Percentiles rank a stretch among this genome's conserved stretches.
phyloP scores from a whole-genome alignment of 495 filamentous ascomycete genomes.

The Xylona heveae region DNA sequence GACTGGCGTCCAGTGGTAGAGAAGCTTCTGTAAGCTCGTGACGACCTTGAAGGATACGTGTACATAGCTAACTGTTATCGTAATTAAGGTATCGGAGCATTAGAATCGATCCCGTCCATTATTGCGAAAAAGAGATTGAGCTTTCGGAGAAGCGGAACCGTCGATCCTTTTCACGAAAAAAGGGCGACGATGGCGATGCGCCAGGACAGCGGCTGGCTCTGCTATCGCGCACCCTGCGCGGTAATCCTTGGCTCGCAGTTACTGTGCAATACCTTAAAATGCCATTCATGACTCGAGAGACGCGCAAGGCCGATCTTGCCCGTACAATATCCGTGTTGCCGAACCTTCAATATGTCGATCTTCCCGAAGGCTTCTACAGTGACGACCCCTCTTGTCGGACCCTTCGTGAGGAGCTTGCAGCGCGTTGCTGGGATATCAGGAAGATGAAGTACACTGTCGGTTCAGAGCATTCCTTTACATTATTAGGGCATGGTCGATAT shows the following conservation, averaged over 20 bases:
- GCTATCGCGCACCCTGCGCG: constrained; percentile 60
- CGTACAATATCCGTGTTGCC: constrained; percentile 69
- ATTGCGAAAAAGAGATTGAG: constrained; percentile 69
- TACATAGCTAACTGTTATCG: constrained; percentile 2
- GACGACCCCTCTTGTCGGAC: constrained; percentile 56
- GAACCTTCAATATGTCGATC: constrained; percentile 72
- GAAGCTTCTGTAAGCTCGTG: constrained; percentile 34
- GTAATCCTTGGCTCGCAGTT: constrained; percentile 40
- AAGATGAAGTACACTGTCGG: constrained; percentile 73
- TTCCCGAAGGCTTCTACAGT: constrained; percentile 68
- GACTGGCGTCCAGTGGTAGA: constrained; percentile 40
- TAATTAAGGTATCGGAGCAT: constrained; percentile 58
- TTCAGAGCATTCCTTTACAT: constrained; percentile 54
- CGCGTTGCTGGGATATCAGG: constrained; percentile 58
- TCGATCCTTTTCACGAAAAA: constrained; percentile 50
- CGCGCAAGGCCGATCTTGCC: constrained; percentile 64
- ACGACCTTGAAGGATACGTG: too few species aligned
- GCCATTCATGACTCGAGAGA: constrained; percentile 92
- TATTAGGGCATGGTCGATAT: constrained; percentile 36
- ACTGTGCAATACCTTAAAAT: constrained; percentile 63
- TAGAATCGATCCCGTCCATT: constrained; percentile 86
- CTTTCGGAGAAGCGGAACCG: constrained; percentile 58
- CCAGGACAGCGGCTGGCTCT: constrained; percentile 53
- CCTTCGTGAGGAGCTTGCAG: constrained; percentile 64
- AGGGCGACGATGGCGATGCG: constrained; percentile 58